Base-by-base conservation (phyloP, 2,329 filamentous ascomycete species). In the Aspergillus flavus region DNA sequence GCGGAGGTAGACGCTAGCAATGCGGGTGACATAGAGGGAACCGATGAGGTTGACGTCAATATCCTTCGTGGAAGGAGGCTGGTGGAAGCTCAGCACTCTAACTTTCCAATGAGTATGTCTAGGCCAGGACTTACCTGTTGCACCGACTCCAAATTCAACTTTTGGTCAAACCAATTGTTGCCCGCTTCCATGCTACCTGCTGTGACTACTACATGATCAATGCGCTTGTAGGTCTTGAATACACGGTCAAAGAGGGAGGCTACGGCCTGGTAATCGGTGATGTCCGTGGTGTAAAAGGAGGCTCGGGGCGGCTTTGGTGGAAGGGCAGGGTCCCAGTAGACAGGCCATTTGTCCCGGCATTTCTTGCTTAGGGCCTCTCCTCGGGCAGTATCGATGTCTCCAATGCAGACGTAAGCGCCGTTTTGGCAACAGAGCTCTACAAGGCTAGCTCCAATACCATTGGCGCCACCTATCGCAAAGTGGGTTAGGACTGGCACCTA, bases 11-110 rank as follows among this genome's bases (percentile, higher is more conserved):
- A 82, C 83, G 21, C 80, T 75, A 1, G 84, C 84, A 14, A 86
- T 79, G 1, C 83, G 75, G 4, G 80, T 76, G 64, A 85, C 83
- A 52, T 81, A 80, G 26, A 85, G 66, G 1, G 79, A 79, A 10
- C 81, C 83, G 6, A 77, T 73, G 6, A 85, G 72, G 64, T 85
- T 84, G 60, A 85, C 78, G 45, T 84, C 80, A 14, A 85, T 70
- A 4, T 79, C 75, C 63, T 76, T 78, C 58, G 76, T 70, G 3
- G 75, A 73, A 1, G 72, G 69, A 1, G 72, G 73, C 68, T 78
- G 58, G 71, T 64, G 36, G 64, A 14, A 11, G 6, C 11, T 60
- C 2, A 63, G 46, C 21, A 43, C 10, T 14, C 10, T 19, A 5
- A 30, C n/a, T 66, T 32, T 67, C 26, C 1, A 32, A 48, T 19